phyloP scores from a whole-genome alignment of 306 rosid species.

The Parietaria judaica region DNA sequence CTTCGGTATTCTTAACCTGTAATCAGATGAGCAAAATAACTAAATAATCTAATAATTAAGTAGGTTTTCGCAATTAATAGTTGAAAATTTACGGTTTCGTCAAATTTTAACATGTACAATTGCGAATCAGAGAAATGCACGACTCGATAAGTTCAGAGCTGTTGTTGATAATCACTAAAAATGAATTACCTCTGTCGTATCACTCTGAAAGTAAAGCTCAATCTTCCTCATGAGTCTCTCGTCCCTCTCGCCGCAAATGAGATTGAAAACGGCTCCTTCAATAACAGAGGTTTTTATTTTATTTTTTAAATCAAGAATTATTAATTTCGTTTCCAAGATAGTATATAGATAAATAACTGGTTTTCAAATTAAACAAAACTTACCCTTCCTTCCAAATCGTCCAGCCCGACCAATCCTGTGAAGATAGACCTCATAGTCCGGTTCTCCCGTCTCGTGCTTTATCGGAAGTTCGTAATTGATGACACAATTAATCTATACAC shows the following conservation, averaged over 20 bases:
- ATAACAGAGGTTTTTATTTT: no score
- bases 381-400: conserved; percentile 89
- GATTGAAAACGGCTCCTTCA: conserved; percentile 25
- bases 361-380: not conserved
- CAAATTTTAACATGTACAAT: no score
- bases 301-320: no score
- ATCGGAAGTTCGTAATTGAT: conserved; percentile 77
- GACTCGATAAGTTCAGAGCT: no score
- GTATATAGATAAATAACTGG: no score
- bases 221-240: conserved; percentile 20
- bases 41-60: no score
- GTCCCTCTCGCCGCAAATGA: conserved; percentile 16
- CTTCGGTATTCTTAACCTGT: conserved; percentile 2
- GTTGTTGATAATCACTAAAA: no score
- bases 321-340: no score
- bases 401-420: conserved; percentile 91
- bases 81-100: no score
- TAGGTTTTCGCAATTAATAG: no score
- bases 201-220: conserved; percentile 20
- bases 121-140: no score
- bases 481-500: conserved; percentile 64
- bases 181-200: conserved; percentile 17
- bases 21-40: no score
- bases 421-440: conserved; percentile 77
- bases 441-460: conserved; percentile 43